These are phyloP conservation scores for Globisporangium echinulatum DNA, from an alignment of 352 stramenopile species.

Conservation along the genomic window DNA sequence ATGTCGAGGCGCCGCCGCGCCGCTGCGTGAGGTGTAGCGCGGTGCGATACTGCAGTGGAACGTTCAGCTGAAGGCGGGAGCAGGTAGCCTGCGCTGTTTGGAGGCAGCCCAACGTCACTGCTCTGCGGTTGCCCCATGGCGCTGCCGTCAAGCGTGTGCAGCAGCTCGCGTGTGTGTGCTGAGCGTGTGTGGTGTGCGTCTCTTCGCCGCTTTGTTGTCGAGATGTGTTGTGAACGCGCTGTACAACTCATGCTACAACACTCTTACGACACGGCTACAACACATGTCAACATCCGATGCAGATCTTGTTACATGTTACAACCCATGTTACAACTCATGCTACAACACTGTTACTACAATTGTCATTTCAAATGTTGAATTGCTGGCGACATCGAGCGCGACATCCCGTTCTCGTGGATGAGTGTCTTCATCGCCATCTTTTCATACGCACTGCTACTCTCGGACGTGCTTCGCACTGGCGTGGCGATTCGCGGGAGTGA, in stretches of 20 bases:
- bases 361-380: not conserved
- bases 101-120: not conserved
- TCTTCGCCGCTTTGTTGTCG: too few species aligned
- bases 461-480: conserved; percentile 9
- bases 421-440: conserved; percentile 2
- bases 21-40: too few species aligned
- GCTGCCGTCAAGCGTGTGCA: not conserved
- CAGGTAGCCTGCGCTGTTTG: not conserved
- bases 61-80: not conserved
- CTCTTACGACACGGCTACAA: too few species aligned
- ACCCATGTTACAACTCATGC: too few species aligned
- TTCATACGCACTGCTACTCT: conserved; percentile 12
- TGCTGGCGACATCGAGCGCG: not conserved
- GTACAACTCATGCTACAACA: too few species aligned
- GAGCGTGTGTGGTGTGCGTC: too few species aligned
- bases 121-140: not conserved
- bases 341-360: too few species aligned
- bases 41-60: not conserved
- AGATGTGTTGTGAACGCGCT: too few species aligned
- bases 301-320: too few species aligned
- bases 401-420: conserved; percentile 7
- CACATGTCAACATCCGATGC: too few species aligned
- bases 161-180: too few species aligned
- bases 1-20: conserved; percentile 31
- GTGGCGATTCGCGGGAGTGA: not conserved